Evolutionary conservation across 331 rosid genomes (phyloP), one percentile per base, ranked within the genome.

Genomic region (Rosa hybrid): DNA sequence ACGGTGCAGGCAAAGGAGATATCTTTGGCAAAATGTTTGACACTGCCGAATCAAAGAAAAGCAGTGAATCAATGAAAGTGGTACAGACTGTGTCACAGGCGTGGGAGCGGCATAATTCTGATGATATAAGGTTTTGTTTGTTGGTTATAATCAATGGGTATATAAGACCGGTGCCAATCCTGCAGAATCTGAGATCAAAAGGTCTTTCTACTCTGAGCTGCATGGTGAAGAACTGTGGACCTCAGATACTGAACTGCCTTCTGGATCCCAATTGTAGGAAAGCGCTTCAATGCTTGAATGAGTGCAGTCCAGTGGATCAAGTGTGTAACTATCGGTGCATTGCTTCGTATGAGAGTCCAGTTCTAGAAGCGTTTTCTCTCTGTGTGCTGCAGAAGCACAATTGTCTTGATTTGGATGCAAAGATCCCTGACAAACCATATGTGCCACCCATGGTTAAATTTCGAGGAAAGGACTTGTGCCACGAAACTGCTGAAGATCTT

Each of bases 361-460:
- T 69, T 74, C 88, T 92, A 42, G 98, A 94, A 87, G 96, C 98
- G 42, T 94, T 94, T 87, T 92, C 98, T 11, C 83, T 92, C 2
- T 94, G 98, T 72, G 98, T 94, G 42, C 76, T 94, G 90, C 98
- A 94, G 88, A 92, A 94, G 84, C 75, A 94, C 88, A 94, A 94
- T 74, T 94, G 98, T 78, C 98, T 94, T 62, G 94, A 83, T 17
- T 79, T 94, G 84, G 97, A 94, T 54, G 96, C 98, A 12, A 78
- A 91, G 88, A 71, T 94, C 76, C 98, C 97, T 7, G 89, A 86
- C 45, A 89, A 87, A 84, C 98, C 98, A 1, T 53, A 17, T 13
- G 96, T 94, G 78, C 81, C 87, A 12, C 93, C 98, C 12, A 83
- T 91, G 91, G 71, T 71, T n/a, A 78, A 53, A 62, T 94, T 91